These are phyloP conservation scores for Termitomyces sp. DNA, from an alignment of 768 basidiomycete species.

Conservation along the genomic window DNA sequence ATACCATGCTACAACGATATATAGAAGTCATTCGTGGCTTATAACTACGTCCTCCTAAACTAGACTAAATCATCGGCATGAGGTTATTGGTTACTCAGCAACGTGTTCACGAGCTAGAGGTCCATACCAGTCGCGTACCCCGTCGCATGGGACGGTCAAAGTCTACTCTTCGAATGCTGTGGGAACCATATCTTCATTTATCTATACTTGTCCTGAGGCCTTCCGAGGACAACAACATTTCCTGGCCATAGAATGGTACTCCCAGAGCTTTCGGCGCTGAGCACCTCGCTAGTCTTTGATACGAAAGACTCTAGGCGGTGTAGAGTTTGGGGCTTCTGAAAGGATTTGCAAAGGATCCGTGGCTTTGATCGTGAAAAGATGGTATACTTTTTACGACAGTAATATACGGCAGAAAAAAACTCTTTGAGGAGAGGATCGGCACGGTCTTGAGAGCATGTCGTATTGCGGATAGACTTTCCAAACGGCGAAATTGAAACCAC, in stretches of 20 bases:
- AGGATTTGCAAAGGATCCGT: slow-evolving; percentile 3
- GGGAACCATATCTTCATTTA: no score
- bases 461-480: not conserved
- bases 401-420: no score
- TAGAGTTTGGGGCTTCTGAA: not conserved
- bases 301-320: not conserved
- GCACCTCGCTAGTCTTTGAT: not conserved
- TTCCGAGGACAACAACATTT: slow-evolving; percentile 3
- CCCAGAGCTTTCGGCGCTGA: slow-evolving; percentile 2
- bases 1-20: no score
- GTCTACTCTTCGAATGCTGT: no score
- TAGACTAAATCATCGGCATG: no score
- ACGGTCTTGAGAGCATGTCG: not conserved
- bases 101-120: no score
- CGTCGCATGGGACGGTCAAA: no score
- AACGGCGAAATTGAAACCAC: slow-evolving; percentile 6
- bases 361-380: not conserved
- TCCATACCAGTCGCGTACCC: no score
- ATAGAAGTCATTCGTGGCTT: no score
- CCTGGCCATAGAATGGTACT: slow-evolving; percentile 6
- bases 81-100: no score
- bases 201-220: no score
- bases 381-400: not conserved
- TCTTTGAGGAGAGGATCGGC: not conserved
- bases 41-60: no score